Evolutionary conservation across 768 basidiomycete species (phyloP).

Genomic region (Ramaria sp.): DNA sequence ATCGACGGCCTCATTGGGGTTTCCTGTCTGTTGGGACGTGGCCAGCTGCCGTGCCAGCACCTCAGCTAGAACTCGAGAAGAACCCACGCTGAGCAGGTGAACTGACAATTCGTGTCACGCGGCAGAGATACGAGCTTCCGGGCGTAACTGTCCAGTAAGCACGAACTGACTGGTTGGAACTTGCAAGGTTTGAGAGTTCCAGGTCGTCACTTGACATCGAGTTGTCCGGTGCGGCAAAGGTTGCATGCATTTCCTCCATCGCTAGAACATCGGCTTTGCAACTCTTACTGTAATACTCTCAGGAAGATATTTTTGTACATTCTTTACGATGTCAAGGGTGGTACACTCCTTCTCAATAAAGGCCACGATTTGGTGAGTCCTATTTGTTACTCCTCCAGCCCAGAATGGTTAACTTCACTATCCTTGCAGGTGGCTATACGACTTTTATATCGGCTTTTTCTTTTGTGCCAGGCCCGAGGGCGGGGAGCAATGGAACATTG

Average conservation of each 20-base stretch:
- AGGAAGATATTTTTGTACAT: not conserved
- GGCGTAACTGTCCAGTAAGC: too few species aligned
- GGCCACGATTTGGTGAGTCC: not conserved
- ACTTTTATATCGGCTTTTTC: conserved; percentile 52
- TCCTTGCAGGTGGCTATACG: conserved; percentile 56
- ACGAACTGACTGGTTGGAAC: too few species aligned
- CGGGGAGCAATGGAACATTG: conserved; percentile 16
- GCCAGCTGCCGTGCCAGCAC: too few species aligned
- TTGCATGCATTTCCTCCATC: not conserved
- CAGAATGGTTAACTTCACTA: conserved; percentile 54
- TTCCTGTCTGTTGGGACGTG: too few species aligned
- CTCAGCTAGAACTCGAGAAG: too few species aligned
- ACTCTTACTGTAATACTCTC: not conserved
- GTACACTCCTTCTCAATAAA: too few species aligned
- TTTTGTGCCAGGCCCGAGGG: conserved; percentile 30
- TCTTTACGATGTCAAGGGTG: not conserved
- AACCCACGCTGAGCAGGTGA: too few species aligned
- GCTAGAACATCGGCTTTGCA: not conserved
- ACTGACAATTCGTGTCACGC: too few species aligned
- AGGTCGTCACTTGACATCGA: not conserved
- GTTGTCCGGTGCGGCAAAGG: not conserved
- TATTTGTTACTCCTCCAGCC: not conserved
- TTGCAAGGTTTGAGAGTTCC: too few species aligned
- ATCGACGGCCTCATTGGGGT: too few species aligned
- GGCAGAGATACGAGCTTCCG: too few species aligned